Conservation (phyloP, 495 filamentous ascomycete species). For the Aspergillus incahuasiensis region DNA sequence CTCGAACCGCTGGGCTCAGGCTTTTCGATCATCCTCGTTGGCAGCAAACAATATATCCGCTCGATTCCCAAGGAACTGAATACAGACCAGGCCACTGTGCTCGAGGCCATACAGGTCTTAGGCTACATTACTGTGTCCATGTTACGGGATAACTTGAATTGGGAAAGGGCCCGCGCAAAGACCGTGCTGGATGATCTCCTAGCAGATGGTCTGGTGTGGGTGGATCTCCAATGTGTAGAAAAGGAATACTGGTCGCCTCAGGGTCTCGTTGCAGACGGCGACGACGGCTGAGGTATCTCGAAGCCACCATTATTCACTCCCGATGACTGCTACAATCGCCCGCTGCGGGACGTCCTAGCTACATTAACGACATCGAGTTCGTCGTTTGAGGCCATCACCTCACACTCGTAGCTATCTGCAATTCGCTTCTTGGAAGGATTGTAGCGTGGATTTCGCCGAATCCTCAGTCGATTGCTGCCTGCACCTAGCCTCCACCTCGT, state of each 20-base stretch:
- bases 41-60: slow-evolving; percentile 79
- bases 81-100: slow-evolving; percentile 84
- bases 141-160: slow-evolving; percentile 83
- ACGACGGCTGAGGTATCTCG: slow-evolving; percentile 18
- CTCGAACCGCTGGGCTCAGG: slow-evolving; percentile 83
- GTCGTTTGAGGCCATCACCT: background rate
- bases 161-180: slow-evolving; percentile 78
- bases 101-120: slow-evolving; percentile 81
- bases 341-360: background rate
- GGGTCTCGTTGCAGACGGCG: slow-evolving; percentile 38
- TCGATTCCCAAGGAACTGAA: slow-evolving; percentile 96
- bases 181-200: slow-evolving; percentile 88
- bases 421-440: too few relatives aligned
- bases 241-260: slow-evolving; percentile 94
- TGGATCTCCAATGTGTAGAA: slow-evolving; percentile 80
- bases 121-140: slow-evolving; percentile 89
- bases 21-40: slow-evolving; percentile 77
- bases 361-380: background rate
- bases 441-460: too few relatives aligned
- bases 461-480: too few relatives aligned
- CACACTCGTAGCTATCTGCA: too few relatives aligned
- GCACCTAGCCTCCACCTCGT: too few relatives aligned
- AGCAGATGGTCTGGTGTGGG: slow-evolving; percentile 90
- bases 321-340: background rate
- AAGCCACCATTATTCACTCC: background rate